Conservation (phyloP, 2,329 filamentous ascomycete species). For the Colletotrichum agaves region DNA sequence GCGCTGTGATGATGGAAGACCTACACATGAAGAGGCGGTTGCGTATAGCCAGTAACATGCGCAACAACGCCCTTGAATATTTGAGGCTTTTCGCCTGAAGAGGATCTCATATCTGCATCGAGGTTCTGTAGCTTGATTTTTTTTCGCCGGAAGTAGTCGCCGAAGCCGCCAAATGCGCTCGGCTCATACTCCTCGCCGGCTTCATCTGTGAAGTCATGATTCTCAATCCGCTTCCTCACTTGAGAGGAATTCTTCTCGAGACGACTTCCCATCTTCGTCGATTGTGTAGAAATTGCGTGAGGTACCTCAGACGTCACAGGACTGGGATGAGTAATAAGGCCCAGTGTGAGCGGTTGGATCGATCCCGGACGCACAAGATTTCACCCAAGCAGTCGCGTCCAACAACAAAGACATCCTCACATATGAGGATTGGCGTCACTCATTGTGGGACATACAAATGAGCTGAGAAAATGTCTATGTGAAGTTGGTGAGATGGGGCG, state of each 20-base stretch:
- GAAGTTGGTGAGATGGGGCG: conserved; percentile 5
- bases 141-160: conserved; percentile 93
- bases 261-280: conserved; percentile 64
- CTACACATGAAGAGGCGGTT: conserved; percentile 85
- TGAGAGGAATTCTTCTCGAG: conserved; percentile 72
- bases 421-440: background rate
- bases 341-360: background rate
- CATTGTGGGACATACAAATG: background rate
- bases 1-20: conserved; percentile 38
- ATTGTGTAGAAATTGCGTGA: background rate
- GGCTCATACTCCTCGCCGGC: conserved; percentile 90
- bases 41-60: conserved; percentile 95
- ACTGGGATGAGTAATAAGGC: background rate
- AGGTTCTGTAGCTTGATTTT: conserved; percentile 97
- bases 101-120: conserved; percentile 81
- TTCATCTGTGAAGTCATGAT: conserved; percentile 78
- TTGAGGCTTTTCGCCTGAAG: conserved; percentile 75
- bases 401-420: background rate
- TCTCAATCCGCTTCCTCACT: conserved; percentile 70
- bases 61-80: conserved; percentile 93
- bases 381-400: background rate
- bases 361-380: background rate
- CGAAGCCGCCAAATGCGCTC: conserved; percentile 88
- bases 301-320: conserved; percentile 33
- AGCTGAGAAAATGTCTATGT: background rate